Base-by-base conservation (phyloP, 306 rosid species). In the Dicorynia guianensis region DNA sequence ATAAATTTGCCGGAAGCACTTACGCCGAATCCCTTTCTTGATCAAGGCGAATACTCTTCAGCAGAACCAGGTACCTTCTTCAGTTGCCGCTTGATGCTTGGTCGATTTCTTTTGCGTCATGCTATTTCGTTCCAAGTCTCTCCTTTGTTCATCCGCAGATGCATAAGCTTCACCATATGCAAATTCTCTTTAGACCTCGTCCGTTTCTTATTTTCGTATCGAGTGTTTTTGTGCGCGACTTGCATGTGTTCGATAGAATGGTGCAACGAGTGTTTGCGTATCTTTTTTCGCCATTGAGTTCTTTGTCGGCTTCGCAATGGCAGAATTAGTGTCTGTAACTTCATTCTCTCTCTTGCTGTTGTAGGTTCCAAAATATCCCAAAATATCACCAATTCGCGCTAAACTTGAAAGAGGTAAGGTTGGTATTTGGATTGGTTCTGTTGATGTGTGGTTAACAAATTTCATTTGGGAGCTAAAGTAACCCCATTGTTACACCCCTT, bases 181-280 rank as follows among this genome's bases (percentile, higher is more conserved):
- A 63, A 11, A 25, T 25, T 25, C 30, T 61, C 11, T 14, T 19
- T 5, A 1, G 10, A 42, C 11, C 69, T 42, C 53, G 38, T 43
- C 13, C 33, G 47, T 39, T 43, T 59, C 64, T 15, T 19, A 15
- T 39, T 8, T 39, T 10, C 11, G 35, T 63, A 39, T 39, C 3
- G 6, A 40, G 52, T 48, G 4, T 59, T 66, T 11, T 66, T 20
- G 12, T 11, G 20, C 13, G 52, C 54, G 12, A 2, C 52, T 40
- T 44, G 1, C 50, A 54, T 8, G 4, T 53, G 82, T 77, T 72
- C n/a, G 63, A 58, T 25, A 25, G 60, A 82, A 57, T 72, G 82
- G 68, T 33, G 54, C 56, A 53, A 11, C 19, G 7, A 30, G 66
- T 40, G 42, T 33, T 67, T 36, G 10, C 30, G 11, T 30, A 4